Conservation (phyloP, 2,329 filamentous ascomycete species). For the Aaosphaeria arxii region DNA sequence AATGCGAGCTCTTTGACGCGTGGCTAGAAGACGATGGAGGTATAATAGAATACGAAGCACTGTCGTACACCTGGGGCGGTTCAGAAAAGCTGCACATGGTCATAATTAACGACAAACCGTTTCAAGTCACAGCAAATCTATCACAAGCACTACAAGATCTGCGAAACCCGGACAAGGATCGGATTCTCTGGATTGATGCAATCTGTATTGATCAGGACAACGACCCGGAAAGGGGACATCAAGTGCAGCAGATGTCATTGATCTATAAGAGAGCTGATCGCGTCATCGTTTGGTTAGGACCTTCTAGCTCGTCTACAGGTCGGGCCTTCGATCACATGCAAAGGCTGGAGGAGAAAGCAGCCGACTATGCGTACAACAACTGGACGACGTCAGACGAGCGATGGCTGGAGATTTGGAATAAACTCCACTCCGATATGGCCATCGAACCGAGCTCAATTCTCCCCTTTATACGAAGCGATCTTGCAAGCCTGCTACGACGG, state of each 20-base stretch:
- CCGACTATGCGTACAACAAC: conserved; percentile 3
- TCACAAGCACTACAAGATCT: conserved; percentile 9
- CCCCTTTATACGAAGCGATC: background rate
- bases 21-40: conserved; percentile 1
- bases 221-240: conserved; percentile 16
- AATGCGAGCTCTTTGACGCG: conserved; percentile 13
- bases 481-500: conserved; percentile 3
- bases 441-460: no score
- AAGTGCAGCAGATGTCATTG: conserved; percentile 20
- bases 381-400: conserved; percentile 6
- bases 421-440: background rate
- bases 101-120: conserved; percentile 3
- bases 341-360: conserved; percentile 2
- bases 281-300: conserved; percentile 27
- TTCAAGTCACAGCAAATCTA: conserved; percentile 11
- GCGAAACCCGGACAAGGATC: conserved; percentile 4
- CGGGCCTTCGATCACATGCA: conserved; percentile 4
- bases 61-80: conserved; percentile 19
- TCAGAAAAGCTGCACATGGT: conserved; percentile 2
- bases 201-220: conserved; percentile 26
- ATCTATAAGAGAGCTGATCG: conserved; percentile 19
- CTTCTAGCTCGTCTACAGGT: conserved; percentile 8
- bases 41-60: conserved; percentile 12
- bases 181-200: conserved; percentile 25
- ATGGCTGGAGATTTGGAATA: conserved; percentile 5